Conservation (phyloP, 805 yeast species). For the Saccharomycopsis babjevae region DNA sequence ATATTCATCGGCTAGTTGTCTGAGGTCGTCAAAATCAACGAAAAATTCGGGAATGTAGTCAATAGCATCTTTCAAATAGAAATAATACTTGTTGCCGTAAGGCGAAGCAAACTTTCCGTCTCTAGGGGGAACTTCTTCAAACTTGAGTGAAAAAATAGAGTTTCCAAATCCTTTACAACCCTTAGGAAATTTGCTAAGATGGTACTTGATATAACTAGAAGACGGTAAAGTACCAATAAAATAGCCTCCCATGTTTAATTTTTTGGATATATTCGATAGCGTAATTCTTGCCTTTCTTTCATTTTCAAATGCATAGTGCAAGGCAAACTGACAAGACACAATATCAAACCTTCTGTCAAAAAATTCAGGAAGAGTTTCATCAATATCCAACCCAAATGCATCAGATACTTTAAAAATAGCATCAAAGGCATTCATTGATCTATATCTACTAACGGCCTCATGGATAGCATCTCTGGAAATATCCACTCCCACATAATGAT, state of each 20-base stretch:
- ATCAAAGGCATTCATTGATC: constrained; percentile 51
- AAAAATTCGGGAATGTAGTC: constrained; percentile 95
- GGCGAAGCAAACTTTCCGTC: constrained; percentile 56
- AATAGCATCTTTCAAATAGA: constrained; percentile 82
- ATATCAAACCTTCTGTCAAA: constrained; percentile 34
- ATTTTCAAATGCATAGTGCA: constrained; percentile 89
- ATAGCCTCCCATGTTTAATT: constrained; percentile 71
- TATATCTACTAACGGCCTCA: constrained; percentile 74
- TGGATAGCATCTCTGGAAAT: constrained; percentile 79
- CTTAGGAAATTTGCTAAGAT: constrained; percentile 40
- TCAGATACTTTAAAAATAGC: constrained; percentile 88
- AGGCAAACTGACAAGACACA: constrained; percentile 83
- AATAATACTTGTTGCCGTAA: constrained; percentile 69
- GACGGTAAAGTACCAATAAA: constrained; percentile 94
- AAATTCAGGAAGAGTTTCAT: constrained; percentile 61
- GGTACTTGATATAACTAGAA: constrained; percentile 68
- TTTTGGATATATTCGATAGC: constrained; percentile 63
- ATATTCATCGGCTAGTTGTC: constrained; percentile 76
- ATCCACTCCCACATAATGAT: constrained; percentile 83
- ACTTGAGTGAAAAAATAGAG: constrained; percentile 62
- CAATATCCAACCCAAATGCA: constrained; percentile 65
- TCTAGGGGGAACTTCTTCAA: constrained; percentile 68
- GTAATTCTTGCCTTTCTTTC: constrained; percentile 70
- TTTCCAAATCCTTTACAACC: constrained; percentile 75
- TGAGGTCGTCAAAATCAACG: constrained; percentile 83